Evolutionary conservation across 768 basidiomycete genomes (phyloP).

Genomic region (Rhodosporidiobolus sp.): DNA sequence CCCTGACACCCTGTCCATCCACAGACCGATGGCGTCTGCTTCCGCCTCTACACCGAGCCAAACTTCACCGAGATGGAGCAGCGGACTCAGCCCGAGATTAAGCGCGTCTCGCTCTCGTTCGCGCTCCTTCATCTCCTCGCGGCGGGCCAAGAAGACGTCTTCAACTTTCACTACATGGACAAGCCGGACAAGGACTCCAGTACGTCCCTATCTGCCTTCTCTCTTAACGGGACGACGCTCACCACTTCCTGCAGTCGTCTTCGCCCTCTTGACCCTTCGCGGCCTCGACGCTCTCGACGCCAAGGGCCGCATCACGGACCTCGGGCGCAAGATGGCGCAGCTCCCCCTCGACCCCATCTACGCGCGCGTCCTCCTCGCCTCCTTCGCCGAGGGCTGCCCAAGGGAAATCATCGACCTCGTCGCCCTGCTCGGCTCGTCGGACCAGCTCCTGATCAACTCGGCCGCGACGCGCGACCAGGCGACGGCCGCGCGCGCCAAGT

Average conservation of each 20-base stretch:
- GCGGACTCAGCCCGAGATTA: conserved; percentile 82
- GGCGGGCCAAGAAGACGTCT: conserved; percentile 38
- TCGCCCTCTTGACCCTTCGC: conserved; percentile 57
- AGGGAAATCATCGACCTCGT: conserved; percentile 78
- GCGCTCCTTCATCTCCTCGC: conserved; percentile 69
- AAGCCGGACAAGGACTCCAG: conserved; percentile 70
- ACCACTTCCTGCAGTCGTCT: conserved; percentile 16
- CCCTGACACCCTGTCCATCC: neutral
- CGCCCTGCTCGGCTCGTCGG: conserved; percentile 67
- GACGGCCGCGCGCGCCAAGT: conserved; percentile 66
- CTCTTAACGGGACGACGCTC: neutral
- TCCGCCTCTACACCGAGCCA: conserved; percentile 83
- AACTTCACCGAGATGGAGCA: conserved; percentile 65
- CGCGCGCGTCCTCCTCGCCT: conserved; percentile 74
- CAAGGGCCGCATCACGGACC: conserved; percentile 62
- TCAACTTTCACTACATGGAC: conserved; percentile 76
- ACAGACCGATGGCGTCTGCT: conserved; percentile 79
- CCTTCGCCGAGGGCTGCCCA: conserved; percentile 68
- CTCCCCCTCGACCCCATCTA: conserved; percentile 88
- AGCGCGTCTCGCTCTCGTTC: conserved; percentile 76
- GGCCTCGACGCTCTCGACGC: conserved; percentile 74
- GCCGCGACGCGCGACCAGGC: conserved; percentile 62
- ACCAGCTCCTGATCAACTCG: conserved; percentile 47
- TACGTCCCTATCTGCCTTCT: conserved; percentile 51
- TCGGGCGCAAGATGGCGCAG: conserved; percentile 79